Evolutionary conservation across 139 green algal genomes (phyloP), one percentile per base, ranked within the genome.

Genomic region (Pseudopediastrum boryanum): DNA sequence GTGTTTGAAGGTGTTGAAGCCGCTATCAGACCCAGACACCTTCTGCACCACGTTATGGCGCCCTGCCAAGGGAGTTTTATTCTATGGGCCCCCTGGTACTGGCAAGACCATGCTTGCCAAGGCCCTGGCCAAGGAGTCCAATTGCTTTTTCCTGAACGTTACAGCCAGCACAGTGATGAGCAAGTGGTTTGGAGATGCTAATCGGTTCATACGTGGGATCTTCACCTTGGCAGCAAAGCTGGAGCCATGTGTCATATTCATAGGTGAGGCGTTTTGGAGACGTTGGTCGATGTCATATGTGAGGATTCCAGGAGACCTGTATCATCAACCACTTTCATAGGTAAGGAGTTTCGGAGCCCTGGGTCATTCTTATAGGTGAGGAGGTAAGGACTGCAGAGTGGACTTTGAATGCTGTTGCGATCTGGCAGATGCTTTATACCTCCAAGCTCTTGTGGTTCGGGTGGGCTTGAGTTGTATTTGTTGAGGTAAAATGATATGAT

Each of bases 241-340:
- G 59, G 85, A 98, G 84, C 94, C 94, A 2, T 89, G 86, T 58
- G 97, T 99, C 85, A 95, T 99, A 62, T 99, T 99, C 85, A 95
- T 99, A 12, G 94, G 91, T 94, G 75, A 33, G 85, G 43, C 31
- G 36, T 16, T 58, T 16, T 35, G 16, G 48, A 16, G 21, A 58
- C 48, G 48, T 58, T 58, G 48, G 64, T 1, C 8, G 35, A 41
- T 51, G 63, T n/a, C n/a, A n/a, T n/a, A n/a, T n/a, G n/a, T n/a
- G n/a, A n/a, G n/a, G n/a, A n/a, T n/a, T n/a, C n/a, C n/a, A n/a
- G n/a, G n/a, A n/a, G n/a, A n/a, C n/a, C n/a, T n/a, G n/a, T n/a
- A n/a, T n/a, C n/a, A n/a, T n/a, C n/a, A n/a, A n/a, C n/a, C n/a
- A n/a, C n/a, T n/a, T n/a, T n/a, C n/a, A n/a, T n/a, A n/a, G n/a